Evolutionary conservation across 2,329 filamentous ascomycete genomes (phyloP), one percentile per base, ranked within the genome.

Genomic region (Chrysoporthe austroafricana): DNA sequence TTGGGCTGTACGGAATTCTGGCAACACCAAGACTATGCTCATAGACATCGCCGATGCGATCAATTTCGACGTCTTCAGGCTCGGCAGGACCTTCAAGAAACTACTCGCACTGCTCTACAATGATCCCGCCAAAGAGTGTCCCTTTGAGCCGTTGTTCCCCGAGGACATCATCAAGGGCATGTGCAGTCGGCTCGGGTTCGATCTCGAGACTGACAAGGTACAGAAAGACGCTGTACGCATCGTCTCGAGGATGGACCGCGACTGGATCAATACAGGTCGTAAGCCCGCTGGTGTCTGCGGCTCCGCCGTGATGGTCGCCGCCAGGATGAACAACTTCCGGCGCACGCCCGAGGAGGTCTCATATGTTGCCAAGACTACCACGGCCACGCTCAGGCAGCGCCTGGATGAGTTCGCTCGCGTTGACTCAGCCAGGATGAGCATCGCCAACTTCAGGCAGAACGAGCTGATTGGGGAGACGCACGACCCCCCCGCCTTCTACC

Each of bases 271-370:
- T 59, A 93, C 94, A 76, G 96, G 96, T 73, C 91, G 96, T 74
- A 90, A 96, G 52, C 96, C 96, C 18, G 95, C 95, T 7, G 96
- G 96, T 72, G 90, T 98, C 65, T 97, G 94, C 77, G 96, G 96
- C 70, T 96, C 96, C 14, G 97, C 94, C 72, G 86, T 99, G 60
- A 92, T 99, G 70, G 90, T 99, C 77, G 96, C 96, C 7, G 95
- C 96, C 9, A 91, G 96, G 63, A 98, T 98, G 91, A 97, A 97
- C 85, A 98, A 98, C 79, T 99, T 96, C 76, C 91, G 95, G 57
- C 90, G 96, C 21, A 97, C 94, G 0, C 89, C 97, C 14, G 88
- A 94, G 42, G 96, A 99, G 79, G 92, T 99, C 9, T 95, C 98
- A n/a, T 98, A 97, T 77, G 92, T 97, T 48, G 95, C 97, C 77